These are phyloP conservation scores for Saccharomycopsis crataegensis DNA, from an alignment of 1,139 yeast species.

Conservation along the genomic window DNA sequence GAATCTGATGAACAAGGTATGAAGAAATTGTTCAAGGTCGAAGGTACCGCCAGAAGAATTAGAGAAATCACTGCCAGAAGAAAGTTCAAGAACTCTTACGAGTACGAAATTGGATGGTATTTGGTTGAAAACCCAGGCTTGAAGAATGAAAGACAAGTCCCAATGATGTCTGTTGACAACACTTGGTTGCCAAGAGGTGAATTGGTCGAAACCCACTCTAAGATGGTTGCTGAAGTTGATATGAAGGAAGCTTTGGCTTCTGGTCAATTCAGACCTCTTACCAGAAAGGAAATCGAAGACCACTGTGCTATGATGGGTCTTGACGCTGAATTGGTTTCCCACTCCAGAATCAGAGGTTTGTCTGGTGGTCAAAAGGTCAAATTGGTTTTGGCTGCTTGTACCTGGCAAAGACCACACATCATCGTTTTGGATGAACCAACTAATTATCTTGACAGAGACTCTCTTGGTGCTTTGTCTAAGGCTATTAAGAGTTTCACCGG, in stretches of 20 bases:
- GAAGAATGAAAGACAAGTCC: constrained; percentile 99
- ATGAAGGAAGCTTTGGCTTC: constrained; percentile 99
- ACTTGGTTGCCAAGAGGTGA: constrained; percentile 99
- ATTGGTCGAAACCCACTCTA: constrained; percentile 95
- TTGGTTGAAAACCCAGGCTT: constrained; percentile 98
- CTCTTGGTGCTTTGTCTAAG: constrained; percentile 98
- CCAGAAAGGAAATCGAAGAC: constrained; percentile 98
- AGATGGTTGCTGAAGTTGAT: constrained; percentile 99
- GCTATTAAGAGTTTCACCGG: constrained; percentile 98
- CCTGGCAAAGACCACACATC: constrained; percentile 99
- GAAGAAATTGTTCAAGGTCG: constrained; percentile 99
- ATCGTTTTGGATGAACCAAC: constrained; percentile 99
- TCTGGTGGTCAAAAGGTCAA: constrained; percentile 99
- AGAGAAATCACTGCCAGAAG: constrained; percentile 94
- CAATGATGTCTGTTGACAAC: constrained; percentile 99
- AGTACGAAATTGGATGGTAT: constrained; percentile 95
- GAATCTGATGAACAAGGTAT: constrained; percentile 96
- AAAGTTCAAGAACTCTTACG: constrained; percentile 99
- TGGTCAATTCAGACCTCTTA: constrained; percentile 99
- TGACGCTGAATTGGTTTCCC: constrained; percentile 98
- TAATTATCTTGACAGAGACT: constrained; percentile 98
- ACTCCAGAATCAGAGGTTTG: constrained; percentile 99
- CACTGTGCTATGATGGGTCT: constrained; percentile 98
- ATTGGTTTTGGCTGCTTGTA: constrained; percentile 99
- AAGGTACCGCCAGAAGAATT: constrained; percentile 97